Base-by-base conservation (phyloP, 768 basidiomycete genomes). In the Obba rivulosa region DNA sequence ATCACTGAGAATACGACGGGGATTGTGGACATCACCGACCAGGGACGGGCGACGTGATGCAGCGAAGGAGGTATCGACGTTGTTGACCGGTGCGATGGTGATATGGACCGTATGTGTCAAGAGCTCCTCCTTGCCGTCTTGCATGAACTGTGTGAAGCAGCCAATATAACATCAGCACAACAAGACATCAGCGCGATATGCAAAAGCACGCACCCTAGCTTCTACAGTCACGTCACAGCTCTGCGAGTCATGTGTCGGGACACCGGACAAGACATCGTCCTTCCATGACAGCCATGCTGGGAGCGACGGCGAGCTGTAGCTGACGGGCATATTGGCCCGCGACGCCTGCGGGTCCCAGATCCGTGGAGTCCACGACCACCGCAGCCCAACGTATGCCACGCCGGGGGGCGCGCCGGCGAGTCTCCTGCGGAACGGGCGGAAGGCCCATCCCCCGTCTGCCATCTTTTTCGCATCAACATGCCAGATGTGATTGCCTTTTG, bases 401-500 rank as follows among this genome's bases (percentile, higher is more conserved):
- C 78, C 70, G 13, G 91, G 85, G 13, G 93, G 88, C 9, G 75
- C 74, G 22, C 92, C 92, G 28, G 92, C 87, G 46, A 98, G 80
- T 66, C 85, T 87, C 47, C 93, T 83, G 59, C 85, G 73, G 70
- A 95, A 96, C 11, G 89, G 84, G 43, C 91, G 78, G 70, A 95
- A 96, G 45, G 80, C 75, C 92, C 92, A 97, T 54, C 77, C 71
- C 36, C 85, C 80, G 41, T 87, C 87, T 20, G 70, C 62, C 28
- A 31, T 31, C 66, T 90, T 94, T 70, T 81, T 90, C n/a, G 92
- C 95, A 59, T 97, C 92, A 43, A 98, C 87, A 61, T 92, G 94
- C 95, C 95, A 99, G 56, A 97, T 96, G 60, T 98, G 95, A 69
- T 99, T 99, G 41, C 95, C 95, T 72, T 96, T 96, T 46, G 92